A percentile compares a stretch with the other conserved stretches of the same genome.
These are phyloP conservation scores for Suillus plorans DNA, from an alignment of 768 basidiomycete genomes.

Conservation along the genomic window DNA sequence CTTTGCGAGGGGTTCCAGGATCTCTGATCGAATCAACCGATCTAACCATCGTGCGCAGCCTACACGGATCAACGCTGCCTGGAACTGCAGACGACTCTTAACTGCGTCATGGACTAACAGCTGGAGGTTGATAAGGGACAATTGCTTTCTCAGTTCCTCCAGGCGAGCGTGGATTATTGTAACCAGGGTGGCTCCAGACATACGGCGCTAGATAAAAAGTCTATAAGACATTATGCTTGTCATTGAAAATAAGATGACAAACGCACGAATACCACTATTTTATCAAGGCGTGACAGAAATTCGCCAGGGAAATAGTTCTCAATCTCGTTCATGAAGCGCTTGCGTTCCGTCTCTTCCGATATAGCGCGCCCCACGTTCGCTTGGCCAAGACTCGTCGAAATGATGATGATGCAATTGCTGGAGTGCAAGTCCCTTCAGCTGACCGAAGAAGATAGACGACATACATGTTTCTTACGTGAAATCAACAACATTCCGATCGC, in stretches of 20 bases:
- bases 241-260: background rate
- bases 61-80: background rate
- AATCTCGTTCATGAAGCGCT: constrained; percentile 6
- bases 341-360: constrained; percentile 5
- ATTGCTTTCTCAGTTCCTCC: constrained; percentile 7
- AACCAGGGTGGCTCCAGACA: background rate
- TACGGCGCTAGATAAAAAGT: constrained; percentile 3
- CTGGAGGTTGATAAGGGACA: constrained; percentile 3
- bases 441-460: background rate
- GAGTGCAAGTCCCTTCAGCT: background rate
- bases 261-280: constrained; percentile 9
- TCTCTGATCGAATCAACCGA: constrained; percentile 5
- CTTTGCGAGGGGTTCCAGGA: constrained; percentile 5
- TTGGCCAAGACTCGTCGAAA: constrained; percentile 9
- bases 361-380: background rate
- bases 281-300: constrained; percentile 7
- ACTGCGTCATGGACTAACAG: background rate
- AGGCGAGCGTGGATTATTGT: constrained; percentile 5
- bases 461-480: constrained; percentile 1
- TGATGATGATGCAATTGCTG: constrained; percentile 9
- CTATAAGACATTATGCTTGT: background rate
- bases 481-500: constrained; percentile 15
- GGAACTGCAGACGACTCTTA: background rate
- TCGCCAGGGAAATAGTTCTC: constrained; percentile 5
- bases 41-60: constrained; percentile 8